phyloP scores from a whole-genome alignment of 108 stramenopile genomes.

The Epithemia pelagica region DNA sequence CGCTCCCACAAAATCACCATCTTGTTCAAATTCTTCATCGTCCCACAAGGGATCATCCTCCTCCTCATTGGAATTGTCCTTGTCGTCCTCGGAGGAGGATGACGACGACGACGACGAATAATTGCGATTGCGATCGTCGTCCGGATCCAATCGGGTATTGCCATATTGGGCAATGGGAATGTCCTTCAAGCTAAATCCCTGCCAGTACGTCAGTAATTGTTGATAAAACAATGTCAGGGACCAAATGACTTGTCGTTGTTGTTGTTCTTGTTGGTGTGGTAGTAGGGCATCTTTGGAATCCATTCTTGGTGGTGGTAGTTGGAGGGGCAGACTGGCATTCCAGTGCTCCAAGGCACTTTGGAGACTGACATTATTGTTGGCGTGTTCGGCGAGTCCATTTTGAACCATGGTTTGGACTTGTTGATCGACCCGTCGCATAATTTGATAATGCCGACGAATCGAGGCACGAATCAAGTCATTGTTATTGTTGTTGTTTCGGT shows the following conservation, averaged over 20 bases:
- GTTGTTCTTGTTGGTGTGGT: background rate
- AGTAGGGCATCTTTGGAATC: background rate
- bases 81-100: constrained; percentile 2
- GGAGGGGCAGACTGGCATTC: background rate
- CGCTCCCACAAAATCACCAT: constrained; percentile 48
- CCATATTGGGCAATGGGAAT: background rate
- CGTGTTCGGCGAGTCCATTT: constrained; percentile 1
- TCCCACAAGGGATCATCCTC: background rate
- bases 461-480: background rate
- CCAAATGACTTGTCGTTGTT: background rate
- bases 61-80: background rate
- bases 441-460: background rate
- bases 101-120: constrained; percentile 2
- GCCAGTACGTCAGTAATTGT: constrained; percentile 38
- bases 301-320: too few relatives aligned
- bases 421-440: background rate
- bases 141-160: background rate
- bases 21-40: constrained; percentile 21
- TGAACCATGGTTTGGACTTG: background rate
- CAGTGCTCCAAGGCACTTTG: background rate
- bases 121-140: constrained; percentile 10
- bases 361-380: background rate
- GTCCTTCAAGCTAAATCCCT: constrained; percentile 14
- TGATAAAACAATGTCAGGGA: constrained; percentile 27
- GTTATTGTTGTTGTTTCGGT: background rate